Evolutionary conservation across 768 basidiomycete species (phyloP), one percentile per base, ranked within the genome.

Genomic region (Coprinopsis sp.): DNA sequence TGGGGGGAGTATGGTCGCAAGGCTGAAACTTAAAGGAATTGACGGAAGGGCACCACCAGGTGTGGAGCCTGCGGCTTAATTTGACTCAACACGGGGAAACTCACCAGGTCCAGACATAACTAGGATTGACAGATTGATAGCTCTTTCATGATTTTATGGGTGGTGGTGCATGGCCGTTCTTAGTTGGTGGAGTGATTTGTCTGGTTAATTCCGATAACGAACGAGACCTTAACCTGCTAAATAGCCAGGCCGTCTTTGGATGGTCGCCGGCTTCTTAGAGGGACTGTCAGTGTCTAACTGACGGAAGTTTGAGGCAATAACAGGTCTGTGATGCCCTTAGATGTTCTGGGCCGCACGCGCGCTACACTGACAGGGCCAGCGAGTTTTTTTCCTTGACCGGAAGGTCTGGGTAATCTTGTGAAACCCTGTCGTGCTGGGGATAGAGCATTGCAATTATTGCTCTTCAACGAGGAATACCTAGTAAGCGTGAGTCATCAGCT

Each of bases 151-250:
- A 19, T 18, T 27, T 10, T 38, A 29, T 16, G 46, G 37, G 10
- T 27, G 37, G 46, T 28, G 39, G 24, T 6, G 46, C n/a, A 29
- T 85, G 82, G 82, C 82, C 80, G 77, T 84, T 84, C 81, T 84
- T 85, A 84, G 82, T 85, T 85, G 77, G 79, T 71, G 84, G 83
- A 88, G 85, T 86, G 87, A 88, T 87, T 88, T 88, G 87, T 89
- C 87, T 88, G 87, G 85, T 87, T 88, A 87, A 88, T 87, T 87
- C 83, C 79, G 84, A 88, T 87, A 87, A 87, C 80, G 81, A 87
- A 85, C 78, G 84, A 88, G 84, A 88, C 86, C 82, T 85, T 84
- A 81, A 82, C 82, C 82, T 86, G 84, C 85, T 87, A 84, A 87
- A 86, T 88, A 87, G 84, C 74, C 82, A 73, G 79, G 77, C 75